A percentile compares a stretch with the other conserved stretches of the same genome.
These are phyloP conservation scores for Avena insularis DNA, from an alignment of 176 grass and related monocot genomes.

Conservation along the genomic window DNA sequence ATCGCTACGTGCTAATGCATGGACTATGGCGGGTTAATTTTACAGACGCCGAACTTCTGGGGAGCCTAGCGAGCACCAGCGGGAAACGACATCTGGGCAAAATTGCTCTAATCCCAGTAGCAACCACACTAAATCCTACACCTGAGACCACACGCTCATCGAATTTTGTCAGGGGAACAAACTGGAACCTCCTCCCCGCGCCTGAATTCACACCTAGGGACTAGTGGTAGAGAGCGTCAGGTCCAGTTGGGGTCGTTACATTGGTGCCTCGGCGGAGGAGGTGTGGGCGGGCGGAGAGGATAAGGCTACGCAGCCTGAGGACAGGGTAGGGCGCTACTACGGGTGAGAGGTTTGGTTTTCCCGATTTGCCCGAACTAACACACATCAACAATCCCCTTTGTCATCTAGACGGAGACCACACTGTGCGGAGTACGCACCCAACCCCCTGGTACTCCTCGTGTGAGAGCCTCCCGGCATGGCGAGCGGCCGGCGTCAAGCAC, in stretches of 20 bases:
- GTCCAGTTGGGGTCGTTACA: not conserved
- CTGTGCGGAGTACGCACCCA: too few species aligned
- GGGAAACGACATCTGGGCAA: too few species aligned
- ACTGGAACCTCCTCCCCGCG: not conserved
- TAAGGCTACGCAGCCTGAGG: constrained; percentile 56
- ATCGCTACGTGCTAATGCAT: not conserved
- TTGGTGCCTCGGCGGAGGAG: constrained; percentile 15
- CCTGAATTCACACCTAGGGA: not conserved
- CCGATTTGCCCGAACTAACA: too few species aligned
- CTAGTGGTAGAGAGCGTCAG: not conserved
- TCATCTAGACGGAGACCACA: too few species aligned
- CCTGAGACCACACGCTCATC: not conserved
- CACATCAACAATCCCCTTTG: too few species aligned
- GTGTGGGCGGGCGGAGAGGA: constrained; percentile 43
- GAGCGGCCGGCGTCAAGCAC: too few species aligned
- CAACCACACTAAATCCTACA: too few species aligned
- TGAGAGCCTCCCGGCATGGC: too few species aligned
- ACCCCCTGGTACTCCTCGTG: too few species aligned
- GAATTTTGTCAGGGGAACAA: not conserved
- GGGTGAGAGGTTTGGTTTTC: constrained; percentile 2
- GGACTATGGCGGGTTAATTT: too few species aligned
- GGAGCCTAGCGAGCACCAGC: not conserved
- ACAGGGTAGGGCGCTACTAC: not conserved
- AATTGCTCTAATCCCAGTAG: too few species aligned
- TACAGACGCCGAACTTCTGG: not conserved